Percentiles rank a stretch among this genome's conserved stretches.
phyloP scores from a whole-genome alignment of 164 flowering plant species.

The Euptelea pleiosperma region DNA sequence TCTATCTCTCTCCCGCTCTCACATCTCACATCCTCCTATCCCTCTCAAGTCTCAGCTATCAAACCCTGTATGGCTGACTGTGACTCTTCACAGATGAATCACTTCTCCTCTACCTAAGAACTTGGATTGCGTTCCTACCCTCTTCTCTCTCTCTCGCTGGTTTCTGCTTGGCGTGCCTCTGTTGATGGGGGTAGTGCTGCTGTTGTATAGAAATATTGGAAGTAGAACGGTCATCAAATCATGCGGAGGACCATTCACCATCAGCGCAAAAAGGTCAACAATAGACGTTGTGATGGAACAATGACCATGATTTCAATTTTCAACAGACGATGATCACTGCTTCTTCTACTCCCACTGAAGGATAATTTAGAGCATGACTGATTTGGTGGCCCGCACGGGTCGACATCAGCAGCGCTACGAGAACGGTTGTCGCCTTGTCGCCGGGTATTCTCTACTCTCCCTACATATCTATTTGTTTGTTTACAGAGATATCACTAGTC shows the following conservation, averaged over 20 bases:
- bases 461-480: too few species aligned
- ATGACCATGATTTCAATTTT: neutral
- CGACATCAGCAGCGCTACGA: constrained; percentile 83
- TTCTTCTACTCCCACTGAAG: too few species aligned
- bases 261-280: constrained; percentile 2
- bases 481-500: neutral
- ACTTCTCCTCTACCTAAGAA: too few species aligned
- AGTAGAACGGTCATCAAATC: neutral
- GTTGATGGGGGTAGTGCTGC: constrained; percentile 8
- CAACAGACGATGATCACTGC: neutral
- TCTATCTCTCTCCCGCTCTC: too few species aligned
- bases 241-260: neutral
- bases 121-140: too few species aligned
- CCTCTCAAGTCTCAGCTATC: too few species aligned
- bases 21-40: too few species aligned
- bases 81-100: too few species aligned
- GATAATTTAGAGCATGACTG: constrained; percentile 55
- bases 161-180: too few species aligned
- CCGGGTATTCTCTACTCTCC: constrained; percentile 47
- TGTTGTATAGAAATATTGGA: too few species aligned
- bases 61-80: too few species aligned
- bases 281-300: neutral
- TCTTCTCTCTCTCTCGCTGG: neutral
- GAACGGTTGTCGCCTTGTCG: constrained; percentile 76
- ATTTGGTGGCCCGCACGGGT: constrained; percentile 86